Evolutionary conservation across 495 filamentous ascomycete genomes (phyloP).

Genomic region (Lentithecium fluviatile): DNA sequence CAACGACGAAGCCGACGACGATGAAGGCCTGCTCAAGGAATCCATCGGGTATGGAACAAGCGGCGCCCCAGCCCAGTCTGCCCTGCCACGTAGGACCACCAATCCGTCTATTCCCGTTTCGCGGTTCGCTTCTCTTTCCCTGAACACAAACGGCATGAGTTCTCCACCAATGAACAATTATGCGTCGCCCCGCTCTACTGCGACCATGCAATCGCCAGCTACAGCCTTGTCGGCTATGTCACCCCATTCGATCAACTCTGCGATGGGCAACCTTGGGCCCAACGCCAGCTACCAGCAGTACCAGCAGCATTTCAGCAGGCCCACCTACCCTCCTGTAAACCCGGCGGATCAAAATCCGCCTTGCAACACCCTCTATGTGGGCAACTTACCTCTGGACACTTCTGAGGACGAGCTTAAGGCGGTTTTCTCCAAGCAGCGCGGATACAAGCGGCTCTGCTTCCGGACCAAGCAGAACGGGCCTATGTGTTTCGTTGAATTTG

Average conservation of each 20-base stretch:
- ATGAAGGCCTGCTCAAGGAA: slow-evolving; percentile 79
- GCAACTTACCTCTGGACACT: slow-evolving; percentile 90
- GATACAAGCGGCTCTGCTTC: slow-evolving; percentile 95
- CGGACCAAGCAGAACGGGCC: slow-evolving; percentile 97
- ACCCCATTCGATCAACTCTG: slow-evolving; percentile 51
- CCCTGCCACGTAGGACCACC: slow-evolving; percentile 63
- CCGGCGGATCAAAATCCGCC: slow-evolving; percentile 97
- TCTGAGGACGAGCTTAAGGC: slow-evolving; percentile 96
- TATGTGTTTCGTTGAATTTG: slow-evolving; percentile 99
- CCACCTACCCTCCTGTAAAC: slow-evolving; percentile 83
- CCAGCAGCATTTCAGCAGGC: slow-evolving; percentile 60
- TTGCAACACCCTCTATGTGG: slow-evolving; percentile 97
- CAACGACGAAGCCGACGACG: slow-evolving; percentile 78
- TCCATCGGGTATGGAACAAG: slow-evolving; percentile 81
- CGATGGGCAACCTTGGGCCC: slow-evolving; percentile 44
- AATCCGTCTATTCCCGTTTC: slow-evolving; percentile 71
- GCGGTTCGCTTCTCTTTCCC: slow-evolving; percentile 68
- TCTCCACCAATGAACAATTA: slow-evolving; percentile 56
- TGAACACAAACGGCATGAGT: slow-evolving; percentile 59
- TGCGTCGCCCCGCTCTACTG: slow-evolving; percentile 49
- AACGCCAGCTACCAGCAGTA: slow-evolving; percentile 57
- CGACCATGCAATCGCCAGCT: slow-evolving; percentile 53
- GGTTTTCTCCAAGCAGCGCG: slow-evolving; percentile 89
- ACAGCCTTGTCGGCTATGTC: slow-evolving; percentile 56
- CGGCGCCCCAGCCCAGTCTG: slow-evolving; percentile 54